Base-by-base conservation (phyloP, 805 yeast genomes). In the Nakazawaea populi region DNA sequence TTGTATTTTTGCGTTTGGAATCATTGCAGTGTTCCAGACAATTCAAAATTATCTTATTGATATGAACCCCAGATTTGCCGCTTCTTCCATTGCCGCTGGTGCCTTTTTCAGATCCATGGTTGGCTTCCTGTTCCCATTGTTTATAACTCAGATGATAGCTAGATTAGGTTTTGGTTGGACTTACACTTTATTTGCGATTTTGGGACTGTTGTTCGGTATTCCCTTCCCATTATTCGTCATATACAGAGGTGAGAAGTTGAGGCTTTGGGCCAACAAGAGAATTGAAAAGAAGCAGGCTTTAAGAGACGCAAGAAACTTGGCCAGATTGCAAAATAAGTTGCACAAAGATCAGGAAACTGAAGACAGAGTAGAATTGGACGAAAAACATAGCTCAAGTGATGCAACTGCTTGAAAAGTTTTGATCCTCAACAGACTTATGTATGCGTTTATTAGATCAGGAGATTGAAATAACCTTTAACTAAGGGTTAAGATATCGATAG, bases 151-250 rank as follows among this genome's bases (percentile, higher is more conserved):
- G 7, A 77, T 85, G 83, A 85, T 81, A 61, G 63, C 52, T 8
- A 46, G 46, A 27, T 63, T 85, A 43, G 83, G 84, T 24, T 82
- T 82, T 57, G 88, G 87, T 5, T 84, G 89, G 89, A 87, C 87
- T 28, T 78, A 79, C 60, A 77, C 87, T 0, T 61, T 85, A 58
- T 79, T 82, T 62, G 89, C 77, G 0, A 69, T 82, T 40, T 63
- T 83, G 46, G 83, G 77, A 7, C 53, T 82, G 12, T 74, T 73
- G 1, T 67, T 83, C 47, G 87, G 89, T 8, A 66, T 83, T n/a
- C 89, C 90, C 2, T 79, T 79, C 69, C 89, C 90, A 4, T 59
- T 82, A 12, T 73, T 79, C 52, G 80, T 85, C 37, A 70, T 71
- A 49, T 66, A 70, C 47, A 73, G 77, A 48, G 90, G 90, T 10